Conservation (phyloP, 1,139 yeast species). For the Saccharomycopsis hybrid region DNA sequence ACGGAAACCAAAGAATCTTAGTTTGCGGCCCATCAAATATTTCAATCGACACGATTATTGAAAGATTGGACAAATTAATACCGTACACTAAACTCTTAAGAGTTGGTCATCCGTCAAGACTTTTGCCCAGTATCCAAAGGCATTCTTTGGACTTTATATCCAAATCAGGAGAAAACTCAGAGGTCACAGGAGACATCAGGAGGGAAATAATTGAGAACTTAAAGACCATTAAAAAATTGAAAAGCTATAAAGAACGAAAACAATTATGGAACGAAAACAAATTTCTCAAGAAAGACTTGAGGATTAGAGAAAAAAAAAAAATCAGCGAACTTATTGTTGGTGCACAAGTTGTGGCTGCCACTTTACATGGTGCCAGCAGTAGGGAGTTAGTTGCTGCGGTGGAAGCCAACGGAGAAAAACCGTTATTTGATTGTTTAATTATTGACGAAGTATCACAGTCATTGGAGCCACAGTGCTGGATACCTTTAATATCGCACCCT, state of each 20-base stretch:
- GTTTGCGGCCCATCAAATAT: slow-evolving; percentile 96
- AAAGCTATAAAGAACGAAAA: slow-evolving; percentile 56
- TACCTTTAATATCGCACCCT: slow-evolving; percentile 66
- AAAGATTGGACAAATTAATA: slow-evolving; percentile 51
- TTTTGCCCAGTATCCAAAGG: slow-evolving; percentile 52
- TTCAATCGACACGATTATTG: slow-evolving; percentile 89
- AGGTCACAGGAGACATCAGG: slow-evolving; percentile 60
- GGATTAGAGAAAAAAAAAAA: slow-evolving; percentile 58
- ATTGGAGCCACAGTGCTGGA: slow-evolving; percentile 95
- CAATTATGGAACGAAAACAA: slow-evolving; percentile 67
- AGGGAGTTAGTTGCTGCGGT: slow-evolving; percentile 46
- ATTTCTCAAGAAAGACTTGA: slow-evolving; percentile 61
- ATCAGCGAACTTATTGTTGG: slow-evolving; percentile 50
- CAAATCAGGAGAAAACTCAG: slow-evolving; percentile 54
- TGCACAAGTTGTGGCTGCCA: slow-evolving; percentile 69
- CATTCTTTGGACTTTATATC: slow-evolving; percentile 77
- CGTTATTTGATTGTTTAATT: slow-evolving; percentile 70
- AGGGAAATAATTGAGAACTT: slow-evolving; percentile 62
- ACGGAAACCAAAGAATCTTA: slow-evolving; percentile 59
- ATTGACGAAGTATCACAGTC: slow-evolving; percentile 96
- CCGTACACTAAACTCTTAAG: slow-evolving; percentile 58
- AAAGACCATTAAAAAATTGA: slow-evolving; percentile 55
- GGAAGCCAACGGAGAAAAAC: slow-evolving; percentile 24
- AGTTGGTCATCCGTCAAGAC: slow-evolving; percentile 90
- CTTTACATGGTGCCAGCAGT: slow-evolving; percentile 84